A percentile compares a stretch with the other conserved stretches of the same genome.
phyloP scores from a whole-genome alignment of 768 basidiomycete species.

The Chalciporus pseudorubinellus region DNA sequence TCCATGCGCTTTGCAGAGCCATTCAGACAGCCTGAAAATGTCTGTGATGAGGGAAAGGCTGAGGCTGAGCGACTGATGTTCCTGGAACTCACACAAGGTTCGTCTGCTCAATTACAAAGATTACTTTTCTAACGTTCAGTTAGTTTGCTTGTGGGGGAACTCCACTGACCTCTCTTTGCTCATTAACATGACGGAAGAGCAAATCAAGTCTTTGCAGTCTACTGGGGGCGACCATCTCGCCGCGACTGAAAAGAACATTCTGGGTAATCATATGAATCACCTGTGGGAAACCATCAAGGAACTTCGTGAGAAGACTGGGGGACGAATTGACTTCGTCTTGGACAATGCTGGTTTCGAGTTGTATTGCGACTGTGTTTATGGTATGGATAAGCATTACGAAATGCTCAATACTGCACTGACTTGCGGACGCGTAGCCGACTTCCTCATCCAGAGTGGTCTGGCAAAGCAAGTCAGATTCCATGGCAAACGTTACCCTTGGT shows the following conservation, averaged over 20 bases:
- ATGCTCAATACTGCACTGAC: neutral
- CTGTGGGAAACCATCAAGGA: conserved; percentile 75
- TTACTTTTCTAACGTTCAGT: neutral
- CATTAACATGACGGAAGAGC: conserved; percentile 97
- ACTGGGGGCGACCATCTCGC: conserved; percentile 95
- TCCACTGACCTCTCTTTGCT: conserved; percentile 92
- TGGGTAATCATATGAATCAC: conserved; percentile 75
- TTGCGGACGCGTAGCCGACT: conserved; percentile 65
- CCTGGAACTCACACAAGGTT: conserved; percentile 88
- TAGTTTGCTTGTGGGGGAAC: conserved; percentile 96
- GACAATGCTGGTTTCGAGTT: conserved; percentile 86
- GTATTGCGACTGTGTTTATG: conserved; percentile 85
- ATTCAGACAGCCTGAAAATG: conserved; percentile 57
- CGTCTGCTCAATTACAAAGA: conserved; percentile 13
- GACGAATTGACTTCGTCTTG: conserved; percentile 77
- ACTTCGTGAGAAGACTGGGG: conserved; percentile 66
- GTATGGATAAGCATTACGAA: conserved; percentile 37
- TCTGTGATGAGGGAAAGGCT: conserved; percentile 49
- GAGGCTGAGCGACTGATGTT: conserved; percentile 86
- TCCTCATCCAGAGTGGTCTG: conserved; percentile 85
- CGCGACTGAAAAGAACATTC: conserved; percentile 93
- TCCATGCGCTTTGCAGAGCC: conserved; percentile 90
- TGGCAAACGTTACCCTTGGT: conserved; percentile 95
- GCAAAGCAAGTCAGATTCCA: conserved; percentile 88
- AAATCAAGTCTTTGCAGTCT: conserved; percentile 94